These are phyloP conservation scores for Lentinula boryana DNA, from an alignment of 768 basidiomycete genomes.

Conservation along the genomic window DNA sequence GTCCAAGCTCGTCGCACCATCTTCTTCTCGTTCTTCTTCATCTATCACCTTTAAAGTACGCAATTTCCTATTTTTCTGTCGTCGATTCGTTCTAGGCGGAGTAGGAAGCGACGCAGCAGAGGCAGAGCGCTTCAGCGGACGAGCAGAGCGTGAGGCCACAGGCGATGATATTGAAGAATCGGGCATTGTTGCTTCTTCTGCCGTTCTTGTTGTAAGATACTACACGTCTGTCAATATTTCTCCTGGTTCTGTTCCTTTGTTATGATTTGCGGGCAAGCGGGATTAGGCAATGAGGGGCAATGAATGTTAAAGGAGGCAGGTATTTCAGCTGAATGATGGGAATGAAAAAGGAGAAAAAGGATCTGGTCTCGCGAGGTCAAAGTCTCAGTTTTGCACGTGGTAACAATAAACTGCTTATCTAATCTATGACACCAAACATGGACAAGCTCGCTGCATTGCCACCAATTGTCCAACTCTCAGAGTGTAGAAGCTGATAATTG, in stretches of 20 bases:
- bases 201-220: too few species aligned
- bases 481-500: too few species aligned
- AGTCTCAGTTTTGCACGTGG: neutral
- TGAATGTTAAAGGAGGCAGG: neutral
- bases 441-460: too few species aligned
- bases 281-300: neutral
- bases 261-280: too few species aligned
- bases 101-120: constrained; percentile 38
- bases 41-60: constrained; percentile 12
- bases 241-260: too few species aligned
- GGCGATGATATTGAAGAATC: neutral
- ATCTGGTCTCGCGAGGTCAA: neutral
- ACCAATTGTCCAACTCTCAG: too few species aligned
- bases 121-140: constrained; percentile 22
- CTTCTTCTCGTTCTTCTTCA: constrained; percentile 8
- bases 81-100: constrained; percentile 33
- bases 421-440: too few species aligned
- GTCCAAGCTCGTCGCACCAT: constrained; percentile 9
- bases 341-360: neutral
- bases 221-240: too few species aligned
- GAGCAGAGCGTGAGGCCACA: constrained; percentile 12
- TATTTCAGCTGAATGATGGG: neutral
- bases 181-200: neutral
- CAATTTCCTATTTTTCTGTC: constrained; percentile 19
- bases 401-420: neutral